phyloP scores from a whole-genome alignment of 257 asterid genomes.

The Solanum appendiculatum region DNA sequence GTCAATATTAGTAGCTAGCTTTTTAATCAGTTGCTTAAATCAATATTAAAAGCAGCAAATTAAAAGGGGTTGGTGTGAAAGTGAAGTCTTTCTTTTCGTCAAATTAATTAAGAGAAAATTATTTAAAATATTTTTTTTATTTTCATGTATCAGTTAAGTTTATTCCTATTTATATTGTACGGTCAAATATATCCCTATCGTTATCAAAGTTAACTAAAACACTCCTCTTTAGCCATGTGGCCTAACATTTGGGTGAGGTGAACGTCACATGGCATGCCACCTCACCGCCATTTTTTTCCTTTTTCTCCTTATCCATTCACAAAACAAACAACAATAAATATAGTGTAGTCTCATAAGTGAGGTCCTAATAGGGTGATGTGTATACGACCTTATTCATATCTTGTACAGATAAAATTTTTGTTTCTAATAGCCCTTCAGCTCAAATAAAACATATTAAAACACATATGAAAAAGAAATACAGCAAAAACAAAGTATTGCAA shows the following conservation, averaged over 20 bases:
- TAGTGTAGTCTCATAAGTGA: neutral
- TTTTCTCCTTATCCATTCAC: neutral
- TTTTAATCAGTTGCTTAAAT: neutral
- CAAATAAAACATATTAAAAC: neutral
- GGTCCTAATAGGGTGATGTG: accelerated
- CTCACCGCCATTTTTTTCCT: neutral
- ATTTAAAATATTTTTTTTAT: too few relatives aligned
- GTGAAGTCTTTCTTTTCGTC: neutral
- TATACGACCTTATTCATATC: neutral
- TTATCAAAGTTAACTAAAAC: too few relatives aligned
- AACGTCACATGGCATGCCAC: neutral
- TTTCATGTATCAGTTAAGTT: too few relatives aligned
- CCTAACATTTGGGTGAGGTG: neutral
- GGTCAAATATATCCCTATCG: too few relatives aligned
- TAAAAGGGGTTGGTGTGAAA: neutral
- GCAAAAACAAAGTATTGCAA: neutral
- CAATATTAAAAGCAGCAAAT: neutral
- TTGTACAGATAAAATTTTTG: too few relatives aligned
- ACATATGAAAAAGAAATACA: neutral
- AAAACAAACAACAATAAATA: too few relatives aligned
- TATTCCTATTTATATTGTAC: too few relatives aligned
- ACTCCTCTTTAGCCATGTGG: too few relatives aligned
- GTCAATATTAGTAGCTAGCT: neutral
- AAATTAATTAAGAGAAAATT: neutral
- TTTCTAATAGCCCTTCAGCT: accelerated